phyloP scores from a whole-genome alignment of 306 rosid genomes.

The Prunus davidiana region DNA sequence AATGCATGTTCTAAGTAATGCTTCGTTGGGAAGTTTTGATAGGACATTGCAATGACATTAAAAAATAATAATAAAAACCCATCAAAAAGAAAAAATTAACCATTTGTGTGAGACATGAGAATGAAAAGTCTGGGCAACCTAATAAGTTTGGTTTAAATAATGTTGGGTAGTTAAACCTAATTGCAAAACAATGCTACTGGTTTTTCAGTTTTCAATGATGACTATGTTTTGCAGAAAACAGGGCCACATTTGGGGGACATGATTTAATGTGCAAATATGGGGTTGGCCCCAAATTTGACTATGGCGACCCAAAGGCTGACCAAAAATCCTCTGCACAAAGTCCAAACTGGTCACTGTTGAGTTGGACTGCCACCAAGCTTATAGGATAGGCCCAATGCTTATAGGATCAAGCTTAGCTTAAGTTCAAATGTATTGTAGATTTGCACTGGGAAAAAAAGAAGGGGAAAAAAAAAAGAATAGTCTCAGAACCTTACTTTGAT shows the following conservation, averaged over 20 bases:
- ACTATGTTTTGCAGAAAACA: no score
- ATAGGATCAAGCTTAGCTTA: not conserved
- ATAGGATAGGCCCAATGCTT: not conserved
- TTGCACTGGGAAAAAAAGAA: not conserved
- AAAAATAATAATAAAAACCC: not conserved
- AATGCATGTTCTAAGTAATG: constrained; percentile 38
- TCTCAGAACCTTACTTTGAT: no score
- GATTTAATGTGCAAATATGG: not conserved
- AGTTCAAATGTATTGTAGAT: not conserved
- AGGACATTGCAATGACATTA: constrained; percentile 2
- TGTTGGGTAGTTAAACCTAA: constrained; percentile 5
- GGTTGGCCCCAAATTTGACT: not conserved
- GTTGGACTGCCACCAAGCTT: not conserved
- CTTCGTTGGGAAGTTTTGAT: constrained; percentile 28
- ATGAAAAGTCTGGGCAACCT: constrained; percentile 27
- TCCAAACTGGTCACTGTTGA: not conserved
- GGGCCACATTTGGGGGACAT: not conserved
- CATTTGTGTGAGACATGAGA: constrained; percentile 9
- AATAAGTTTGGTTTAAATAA: not conserved
- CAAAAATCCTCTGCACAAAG: not conserved
- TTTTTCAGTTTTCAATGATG: no score
- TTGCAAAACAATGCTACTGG: not conserved
- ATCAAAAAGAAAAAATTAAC: not conserved
- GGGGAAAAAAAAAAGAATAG: no score
- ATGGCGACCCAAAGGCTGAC: not conserved